phyloP scores from a whole-genome alignment of 2,329 filamentous ascomycete species.

The Periconia sp. region DNA sequence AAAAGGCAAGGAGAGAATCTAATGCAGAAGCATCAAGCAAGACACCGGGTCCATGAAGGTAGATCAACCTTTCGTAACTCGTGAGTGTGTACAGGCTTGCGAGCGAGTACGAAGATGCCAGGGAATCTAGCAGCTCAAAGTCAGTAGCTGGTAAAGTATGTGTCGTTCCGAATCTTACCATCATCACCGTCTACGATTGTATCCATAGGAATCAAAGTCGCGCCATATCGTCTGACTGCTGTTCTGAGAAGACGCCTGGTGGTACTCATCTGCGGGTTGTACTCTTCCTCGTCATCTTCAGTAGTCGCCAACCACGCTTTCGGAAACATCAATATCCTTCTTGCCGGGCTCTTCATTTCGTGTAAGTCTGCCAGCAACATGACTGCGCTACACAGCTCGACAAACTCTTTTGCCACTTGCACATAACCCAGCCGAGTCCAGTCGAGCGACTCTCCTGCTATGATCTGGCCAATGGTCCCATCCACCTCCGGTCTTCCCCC shows the following conservation, averaged over 20 bases:
- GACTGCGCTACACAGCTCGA: slow-evolving; percentile 52
- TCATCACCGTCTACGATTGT: slow-evolving; percentile 40
- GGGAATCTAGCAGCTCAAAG: slow-evolving; percentile 17
- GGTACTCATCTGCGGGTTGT: slow-evolving; percentile 47
- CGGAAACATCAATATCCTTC: slow-evolving; percentile 50
- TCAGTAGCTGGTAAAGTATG: slow-evolving; percentile 5
- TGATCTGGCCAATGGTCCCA: slow-evolving; percentile 33
- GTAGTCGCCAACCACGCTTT: slow-evolving; percentile 36
- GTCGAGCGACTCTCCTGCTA: slow-evolving; percentile 41
- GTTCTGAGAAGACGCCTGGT: slow-evolving; percentile 48
- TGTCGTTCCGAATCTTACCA: slow-evolving; percentile 17
- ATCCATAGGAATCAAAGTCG: slow-evolving; percentile 48
- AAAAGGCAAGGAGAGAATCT: slow-evolving; percentile 48
- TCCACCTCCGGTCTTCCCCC: slow-evolving; percentile 29
- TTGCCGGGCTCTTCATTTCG: slow-evolving; percentile 48
- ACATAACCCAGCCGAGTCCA: slow-evolving; percentile 52
- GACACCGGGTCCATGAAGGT: slow-evolving; percentile 48
- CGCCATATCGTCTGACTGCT: slow-evolving; percentile 49
- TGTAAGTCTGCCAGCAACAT: slow-evolving; percentile 53
- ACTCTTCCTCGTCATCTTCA: slow-evolving; percentile 39
- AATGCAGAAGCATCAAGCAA: slow-evolving; percentile 51
- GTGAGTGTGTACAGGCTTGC: slow-evolving; percentile 49
- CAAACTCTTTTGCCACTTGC: slow-evolving; percentile 49
- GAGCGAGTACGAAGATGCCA: slow-evolving; percentile 46
- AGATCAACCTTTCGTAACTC: slow-evolving; percentile 49